Evolutionary conservation across 2,329 filamentous ascomycete genomes (phyloP).

Genomic region (Torrubiellomyces zombiae): DNA sequence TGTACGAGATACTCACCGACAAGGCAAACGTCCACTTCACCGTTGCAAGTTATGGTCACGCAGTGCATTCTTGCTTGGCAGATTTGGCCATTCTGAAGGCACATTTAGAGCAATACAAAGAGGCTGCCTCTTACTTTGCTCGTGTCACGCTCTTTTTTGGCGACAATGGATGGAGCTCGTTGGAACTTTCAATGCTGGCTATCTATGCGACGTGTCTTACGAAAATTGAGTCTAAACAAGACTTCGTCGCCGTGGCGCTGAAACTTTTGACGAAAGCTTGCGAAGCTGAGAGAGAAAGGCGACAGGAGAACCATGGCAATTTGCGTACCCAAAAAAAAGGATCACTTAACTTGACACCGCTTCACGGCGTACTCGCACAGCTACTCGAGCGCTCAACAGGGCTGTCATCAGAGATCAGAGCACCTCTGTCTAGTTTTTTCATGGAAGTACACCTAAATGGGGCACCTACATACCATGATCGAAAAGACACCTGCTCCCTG

Average conservation of each 20-base stretch:
- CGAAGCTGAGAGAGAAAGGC: conserved; percentile 31
- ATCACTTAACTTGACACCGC: conserved; percentile 18
- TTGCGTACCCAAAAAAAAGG: too few relatives aligned
- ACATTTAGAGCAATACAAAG: conserved; percentile 53
- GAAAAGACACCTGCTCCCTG: conserved; percentile 60
- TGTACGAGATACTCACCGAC: conserved; percentile 67
- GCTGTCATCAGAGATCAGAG: conserved; percentile 40
- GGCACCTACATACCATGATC: conserved; percentile 50
- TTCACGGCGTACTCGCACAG: conserved; percentile 30
- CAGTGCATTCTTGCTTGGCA: conserved; percentile 59
- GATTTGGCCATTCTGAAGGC: conserved; percentile 80
- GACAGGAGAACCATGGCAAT: too few relatives aligned
- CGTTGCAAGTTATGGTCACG: conserved; percentile 61
- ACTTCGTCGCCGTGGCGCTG: conserved; percentile 62
- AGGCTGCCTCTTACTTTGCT: conserved; percentile 63
- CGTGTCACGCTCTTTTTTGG: conserved; percentile 66
- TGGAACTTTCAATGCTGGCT: conserved; percentile 70
- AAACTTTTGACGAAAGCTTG: conserved; percentile 56
- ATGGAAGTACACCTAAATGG: conserved; percentile 49
- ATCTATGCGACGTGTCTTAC: conserved; percentile 76
- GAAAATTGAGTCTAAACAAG: conserved; percentile 56
- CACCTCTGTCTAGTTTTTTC: conserved; percentile 61
- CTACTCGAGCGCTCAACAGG: conserved; percentile 27
- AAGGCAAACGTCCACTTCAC: conserved; percentile 70
- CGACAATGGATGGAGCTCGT: conserved; percentile 56